Conservation (phyloP, 2,329 filamentous ascomycete species). For the Colletotrichum melonis region DNA sequence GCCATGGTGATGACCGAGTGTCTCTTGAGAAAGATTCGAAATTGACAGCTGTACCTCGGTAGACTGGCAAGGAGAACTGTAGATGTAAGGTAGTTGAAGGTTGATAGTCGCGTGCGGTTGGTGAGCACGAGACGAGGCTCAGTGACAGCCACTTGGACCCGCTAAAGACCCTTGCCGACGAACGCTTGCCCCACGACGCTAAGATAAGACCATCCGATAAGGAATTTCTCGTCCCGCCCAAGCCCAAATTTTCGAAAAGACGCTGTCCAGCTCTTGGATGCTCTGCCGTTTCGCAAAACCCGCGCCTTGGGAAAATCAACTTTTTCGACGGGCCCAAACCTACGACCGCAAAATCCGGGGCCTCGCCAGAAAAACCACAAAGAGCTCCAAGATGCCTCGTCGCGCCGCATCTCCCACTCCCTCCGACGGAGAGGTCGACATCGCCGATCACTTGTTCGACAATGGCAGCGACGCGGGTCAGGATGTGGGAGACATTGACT, state of each 20-base stretch:
- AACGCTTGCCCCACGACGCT: slow-evolving; percentile 8
- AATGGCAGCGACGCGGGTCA: slow-evolving; percentile 54
- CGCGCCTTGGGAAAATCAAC: background rate
- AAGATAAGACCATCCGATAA: slow-evolving; percentile 37
- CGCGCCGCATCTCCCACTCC: slow-evolving; percentile 82
- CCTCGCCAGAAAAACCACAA: background rate
- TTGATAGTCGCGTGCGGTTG: background rate
- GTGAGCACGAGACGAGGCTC: slow-evolving; percentile 25
- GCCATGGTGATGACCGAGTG: slow-evolving; percentile 47
- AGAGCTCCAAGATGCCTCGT: slow-evolving; percentile 68
- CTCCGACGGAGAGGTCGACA: slow-evolving; percentile 94
- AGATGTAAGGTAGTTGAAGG: background rate
- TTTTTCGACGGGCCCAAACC: slow-evolving; percentile 7
- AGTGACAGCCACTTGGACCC: slow-evolving; percentile 17
- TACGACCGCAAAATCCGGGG: background rate
- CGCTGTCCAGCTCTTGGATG: slow-evolving; percentile 14
- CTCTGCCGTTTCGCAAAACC: slow-evolving; percentile 18
- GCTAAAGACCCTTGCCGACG: slow-evolving; percentile 7
- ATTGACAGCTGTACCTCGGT: background rate
- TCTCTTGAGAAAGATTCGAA: background rate
- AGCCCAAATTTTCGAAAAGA: slow-evolving; percentile 33
- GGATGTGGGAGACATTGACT: slow-evolving; percentile 53
- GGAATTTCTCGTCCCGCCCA: slow-evolving; percentile 32
- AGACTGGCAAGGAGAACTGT: background rate
- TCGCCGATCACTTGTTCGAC: slow-evolving; percentile 80